Percentiles rank a stretch among this genome's conserved stretches.
phyloP scores from a whole-genome alignment of 192 early-diverging fungal genomes.

The Podila epicladia region DNA sequence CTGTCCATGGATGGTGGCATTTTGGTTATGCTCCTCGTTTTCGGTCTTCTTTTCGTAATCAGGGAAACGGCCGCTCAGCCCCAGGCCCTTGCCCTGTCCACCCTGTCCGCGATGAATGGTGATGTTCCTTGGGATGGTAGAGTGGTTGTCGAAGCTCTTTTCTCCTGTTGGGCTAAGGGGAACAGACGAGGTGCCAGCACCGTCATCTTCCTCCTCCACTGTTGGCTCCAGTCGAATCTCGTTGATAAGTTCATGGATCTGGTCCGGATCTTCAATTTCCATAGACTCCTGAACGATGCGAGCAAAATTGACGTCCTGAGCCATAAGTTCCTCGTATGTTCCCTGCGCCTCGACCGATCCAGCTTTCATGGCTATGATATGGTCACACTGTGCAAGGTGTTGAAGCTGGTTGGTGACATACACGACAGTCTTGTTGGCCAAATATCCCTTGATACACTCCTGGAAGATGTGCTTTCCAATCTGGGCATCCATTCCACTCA shows the following conservation, averaged over 20 bases:
- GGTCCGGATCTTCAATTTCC: conserved; percentile 66
- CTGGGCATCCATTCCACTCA: conserved; percentile 60
- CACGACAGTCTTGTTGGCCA: conserved; percentile 67
- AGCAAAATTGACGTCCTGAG: conserved; percentile 70
- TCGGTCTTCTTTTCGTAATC: not conserved
- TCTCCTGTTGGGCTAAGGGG: conserved; percentile 9
- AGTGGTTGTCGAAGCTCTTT: conserved; percentile 12
- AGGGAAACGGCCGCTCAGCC: conserved; percentile 6
- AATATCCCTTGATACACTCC: conserved; percentile 58
- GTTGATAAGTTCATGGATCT: conserved; percentile 54
- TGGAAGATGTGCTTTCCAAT: conserved; percentile 61
- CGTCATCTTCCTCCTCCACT: conserved; percentile 39
- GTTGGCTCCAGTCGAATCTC: conserved; percentile 50
- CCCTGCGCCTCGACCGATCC: conserved; percentile 64
- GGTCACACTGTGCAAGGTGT: conserved; percentile 65
- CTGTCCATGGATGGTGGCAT: conserved; percentile 19
- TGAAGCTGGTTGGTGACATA: conserved; percentile 78
- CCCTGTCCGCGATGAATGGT: conserved; percentile 10
- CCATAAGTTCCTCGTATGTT: conserved; percentile 68
- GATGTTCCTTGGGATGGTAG: conserved; percentile 22
- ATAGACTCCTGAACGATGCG: conserved; percentile 70
- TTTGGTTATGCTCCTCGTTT: conserved; percentile 6
- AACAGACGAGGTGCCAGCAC: conserved; percentile 3
- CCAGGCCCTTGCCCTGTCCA: conserved; percentile 5
- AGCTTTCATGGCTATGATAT: conserved; percentile 67